Evolutionary conservation across 1,139 yeast species (phyloP), one percentile per base, ranked within the genome.

Genomic region (Groenewaldozyma sp.): DNA sequence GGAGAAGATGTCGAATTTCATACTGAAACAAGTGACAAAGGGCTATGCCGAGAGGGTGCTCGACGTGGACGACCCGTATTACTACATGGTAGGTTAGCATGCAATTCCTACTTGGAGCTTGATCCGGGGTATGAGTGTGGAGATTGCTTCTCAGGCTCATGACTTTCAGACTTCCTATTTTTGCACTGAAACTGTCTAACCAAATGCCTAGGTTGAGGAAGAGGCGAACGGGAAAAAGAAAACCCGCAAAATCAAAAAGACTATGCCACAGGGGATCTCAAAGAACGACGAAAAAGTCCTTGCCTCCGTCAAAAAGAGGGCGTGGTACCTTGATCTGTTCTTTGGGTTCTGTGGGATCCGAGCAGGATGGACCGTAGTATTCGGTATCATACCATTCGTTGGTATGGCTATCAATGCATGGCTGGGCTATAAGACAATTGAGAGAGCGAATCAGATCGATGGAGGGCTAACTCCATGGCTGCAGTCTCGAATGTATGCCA

Each of bases 311-410:
- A 70, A 76, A 51, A 64, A 75, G 36, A 66, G 74, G 42, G 88
- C 65, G 2, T 79, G 80, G 54, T 65, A 76, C 37, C 60, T 80
- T 47, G 94, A 82, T 54, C 68, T 78, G 54, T 70, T 71, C 43
- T 71, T 81, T 56, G 68, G 72, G 41, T 43, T 78, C 35, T 74
- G 82, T 55, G 91, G 93, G 0, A 54, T 76, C 21, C 62, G 83
- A 35, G 53, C 79, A 28, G 94, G 94, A 2, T 79, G 86, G 82
- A 71, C 81, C 2, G 83, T 82, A 1, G 48, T 82, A 11, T 71
- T 82, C 45, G 88, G 88, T 2, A 52, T 82, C 11, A 52, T 83
- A 24, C 94, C 94, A 1, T 55, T 68, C 59, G 58, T 77, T 19
- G 87, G 87, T 5, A 78, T 75, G 49, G 34, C 71, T 5, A 57